These are phyloP conservation scores for Moniliophthora roreri DNA, from an alignment of 1,284 basidiomycete species.

Conservation along the genomic window DNA sequence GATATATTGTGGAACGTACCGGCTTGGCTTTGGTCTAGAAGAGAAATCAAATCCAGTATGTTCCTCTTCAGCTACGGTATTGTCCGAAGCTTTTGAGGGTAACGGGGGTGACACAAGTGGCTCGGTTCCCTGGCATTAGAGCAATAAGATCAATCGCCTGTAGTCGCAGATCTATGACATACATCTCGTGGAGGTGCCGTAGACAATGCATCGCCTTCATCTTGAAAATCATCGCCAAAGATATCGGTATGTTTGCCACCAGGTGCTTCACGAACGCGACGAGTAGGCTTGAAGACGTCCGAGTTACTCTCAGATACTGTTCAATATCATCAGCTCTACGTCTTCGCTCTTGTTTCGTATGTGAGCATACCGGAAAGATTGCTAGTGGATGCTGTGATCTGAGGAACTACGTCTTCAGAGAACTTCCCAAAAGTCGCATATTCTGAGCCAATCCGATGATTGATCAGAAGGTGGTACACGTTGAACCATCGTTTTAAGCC, in stretches of 20 bases:
- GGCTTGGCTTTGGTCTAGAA: slow-evolving; percentile 44
- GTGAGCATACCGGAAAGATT: slow-evolving; percentile 6
- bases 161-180: neutral
- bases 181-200: slow-evolving; percentile 34
- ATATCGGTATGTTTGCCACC: slow-evolving; percentile 49
- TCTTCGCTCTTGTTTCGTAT: neutral
- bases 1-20: slow-evolving; percentile 30
- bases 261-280: slow-evolving; percentile 50
- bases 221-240: slow-evolving; percentile 34
- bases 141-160: neutral
- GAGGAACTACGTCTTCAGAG: slow-evolving; percentile 20
- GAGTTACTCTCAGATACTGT: slow-evolving; percentile 9
- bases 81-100: slow-evolving; percentile 12
- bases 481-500: slow-evolving; percentile 17
- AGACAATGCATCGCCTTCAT: slow-evolving; percentile 46
- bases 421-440: slow-evolving; percentile 61
- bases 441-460: slow-evolving; percentile 30
- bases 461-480: neutral
- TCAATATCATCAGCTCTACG: neutral
- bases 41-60: slow-evolving; percentile 31
- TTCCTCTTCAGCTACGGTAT: slow-evolving; percentile 20
- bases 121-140: neutral
- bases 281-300: slow-evolving; percentile 44
- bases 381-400: slow-evolving; percentile 7
- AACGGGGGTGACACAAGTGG: slow-evolving; percentile 1